These are phyloP conservation scores for Rasamsonia emersonii DNA, from an alignment of 2,329 filamentous ascomycete species.

Conservation along the genomic window DNA sequence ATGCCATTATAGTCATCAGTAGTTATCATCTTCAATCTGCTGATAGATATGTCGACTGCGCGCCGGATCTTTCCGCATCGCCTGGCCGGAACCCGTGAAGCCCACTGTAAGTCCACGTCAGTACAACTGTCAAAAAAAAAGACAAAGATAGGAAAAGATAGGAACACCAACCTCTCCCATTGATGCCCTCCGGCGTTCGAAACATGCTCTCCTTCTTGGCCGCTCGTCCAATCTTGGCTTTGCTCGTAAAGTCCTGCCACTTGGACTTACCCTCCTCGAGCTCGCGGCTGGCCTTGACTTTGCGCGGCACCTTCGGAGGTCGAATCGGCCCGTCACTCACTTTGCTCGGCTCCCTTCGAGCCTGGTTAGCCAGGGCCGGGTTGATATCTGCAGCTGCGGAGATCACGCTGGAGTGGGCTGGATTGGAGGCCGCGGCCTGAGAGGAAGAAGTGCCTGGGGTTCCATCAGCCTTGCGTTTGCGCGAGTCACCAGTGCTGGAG, in stretches of 20 bases:
- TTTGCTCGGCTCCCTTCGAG: conserved; percentile 56
- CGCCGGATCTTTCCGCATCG: conserved; percentile 86
- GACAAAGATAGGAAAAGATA: conserved; percentile 3
- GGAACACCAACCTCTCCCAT: conserved; percentile 63
- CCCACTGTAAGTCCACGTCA: conserved; percentile 54
- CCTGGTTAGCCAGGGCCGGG: conserved; percentile 55
- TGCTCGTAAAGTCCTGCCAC: conserved; percentile 87
- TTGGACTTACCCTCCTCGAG: conserved; percentile 84
- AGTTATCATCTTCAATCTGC: conserved; percentile 60
- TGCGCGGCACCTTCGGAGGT: conserved; percentile 61
- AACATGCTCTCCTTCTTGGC: conserved; percentile 95
- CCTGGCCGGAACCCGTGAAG: conserved; percentile 88
- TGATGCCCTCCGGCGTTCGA: conserved; percentile 75
- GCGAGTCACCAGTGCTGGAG: conserved; percentile 51
- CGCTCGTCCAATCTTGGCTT: conserved; percentile 58
- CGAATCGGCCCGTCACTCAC: conserved; percentile 49
- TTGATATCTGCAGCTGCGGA: conserved; percentile 61
- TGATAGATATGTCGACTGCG: conserved; percentile 80
- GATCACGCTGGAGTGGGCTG: conserved; percentile 48
- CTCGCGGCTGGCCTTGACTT: conserved; percentile 83
- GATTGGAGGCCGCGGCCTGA: conserved; percentile 31
- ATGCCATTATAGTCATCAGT: conserved; percentile 19
- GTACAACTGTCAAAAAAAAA: conserved; percentile 15
- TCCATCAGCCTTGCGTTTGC: conserved; percentile 78
- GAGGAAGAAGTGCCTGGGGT: conserved; percentile 47